phyloP scores from a whole-genome alignment of 345 rosid genomes.

The Eucalyptus cladocalyx region DNA sequence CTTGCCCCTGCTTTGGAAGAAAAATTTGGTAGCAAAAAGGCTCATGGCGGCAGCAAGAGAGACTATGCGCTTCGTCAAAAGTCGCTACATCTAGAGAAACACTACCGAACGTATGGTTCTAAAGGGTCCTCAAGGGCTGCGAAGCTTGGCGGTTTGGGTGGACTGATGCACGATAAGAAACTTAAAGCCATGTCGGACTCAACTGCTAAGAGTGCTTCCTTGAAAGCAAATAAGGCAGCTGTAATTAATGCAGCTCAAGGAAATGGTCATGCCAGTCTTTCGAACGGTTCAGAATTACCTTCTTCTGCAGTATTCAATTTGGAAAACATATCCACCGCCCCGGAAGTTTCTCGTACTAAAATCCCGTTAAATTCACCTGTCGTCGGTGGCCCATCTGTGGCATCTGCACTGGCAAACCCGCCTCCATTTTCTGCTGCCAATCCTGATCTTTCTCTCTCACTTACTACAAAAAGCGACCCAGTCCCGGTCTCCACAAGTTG shows the following conservation, averaged over 20 bases:
- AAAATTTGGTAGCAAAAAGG: slow-evolving; percentile 51
- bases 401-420: slow-evolving; percentile 8
- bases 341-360: slow-evolving; percentile 16
- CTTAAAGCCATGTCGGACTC: slow-evolving; percentile 39
- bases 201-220: slow-evolving; percentile 31
- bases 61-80: slow-evolving; percentile 65
- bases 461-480: slow-evolving; percentile 28
- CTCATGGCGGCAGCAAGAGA: slow-evolving; percentile 45
- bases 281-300: slow-evolving; percentile 3
- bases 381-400: not conserved
- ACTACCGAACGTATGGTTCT: slow-evolving; percentile 40
- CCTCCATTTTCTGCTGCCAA: slow-evolving; percentile 25
- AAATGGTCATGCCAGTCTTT: slow-evolving; percentile 12
- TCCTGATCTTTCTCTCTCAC: slow-evolving; percentile 58
- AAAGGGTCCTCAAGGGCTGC: slow-evolving; percentile 46
- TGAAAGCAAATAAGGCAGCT: slow-evolving; percentile 30
- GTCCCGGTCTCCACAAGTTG: slow-evolving; percentile 17
- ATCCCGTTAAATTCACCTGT: slow-evolving; percentile 3
- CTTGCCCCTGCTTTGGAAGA: slow-evolving; percentile 38
- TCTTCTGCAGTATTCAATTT: slow-evolving; percentile 13
- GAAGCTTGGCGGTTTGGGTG: slow-evolving; percentile 42
- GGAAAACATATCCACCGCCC: slow-evolving; percentile 6
- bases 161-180: slow-evolving; percentile 48
- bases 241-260: slow-evolving; percentile 34
- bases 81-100: slow-evolving; percentile 57